Conservation (phyloP, 2,329 filamentous ascomycete species). For the Iodosphaeria phyllophila region DNA sequence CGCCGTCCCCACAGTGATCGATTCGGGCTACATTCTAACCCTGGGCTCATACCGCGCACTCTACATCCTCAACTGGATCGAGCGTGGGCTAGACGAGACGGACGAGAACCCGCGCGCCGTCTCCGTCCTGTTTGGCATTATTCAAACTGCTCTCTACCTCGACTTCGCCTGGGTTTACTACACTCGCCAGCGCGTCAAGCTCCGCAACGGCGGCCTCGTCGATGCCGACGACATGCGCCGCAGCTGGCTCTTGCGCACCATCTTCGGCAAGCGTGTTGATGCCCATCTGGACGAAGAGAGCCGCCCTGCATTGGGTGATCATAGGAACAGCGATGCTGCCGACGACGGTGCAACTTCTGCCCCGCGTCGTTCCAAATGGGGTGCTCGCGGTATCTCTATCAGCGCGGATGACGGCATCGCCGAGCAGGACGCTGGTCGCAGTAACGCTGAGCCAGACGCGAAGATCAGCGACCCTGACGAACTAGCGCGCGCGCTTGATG, state of each 20-base stretch:
- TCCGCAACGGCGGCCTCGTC: constrained; percentile 71
- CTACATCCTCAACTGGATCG: constrained; percentile 86
- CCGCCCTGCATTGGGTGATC: constrained; percentile 24
- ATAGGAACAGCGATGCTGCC: constrained; percentile 8
- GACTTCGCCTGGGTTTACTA: constrained; percentile 98
- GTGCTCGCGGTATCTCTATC: constrained; percentile 44
- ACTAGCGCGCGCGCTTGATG: constrained; percentile 37
- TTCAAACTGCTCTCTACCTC: constrained; percentile 78
- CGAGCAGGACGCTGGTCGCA: constrained; percentile 21
- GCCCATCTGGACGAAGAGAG: constrained; percentile 43
- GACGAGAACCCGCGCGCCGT: constrained; percentile 46
- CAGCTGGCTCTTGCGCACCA: constrained; percentile 65
- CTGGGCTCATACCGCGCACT: constrained; percentile 76
- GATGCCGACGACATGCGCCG: constrained; percentile 76
- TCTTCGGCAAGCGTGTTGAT: constrained; percentile 47
- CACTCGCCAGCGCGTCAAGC: constrained; percentile 81
- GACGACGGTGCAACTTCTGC: constrained; percentile 10
- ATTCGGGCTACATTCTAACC: constrained; percentile 84
- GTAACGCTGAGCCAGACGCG: constrained; percentile 35
- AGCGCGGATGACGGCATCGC: constrained; percentile 43
- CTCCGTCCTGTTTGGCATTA: constrained; percentile 66
- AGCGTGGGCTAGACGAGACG: constrained; percentile 40
- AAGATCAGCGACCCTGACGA: constrained; percentile 51
- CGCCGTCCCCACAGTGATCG: constrained; percentile 87
- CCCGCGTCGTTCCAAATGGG: constrained; percentile 35